phyloP scores from a whole-genome alignment of 2,329 filamentous ascomycete genomes.

The Colletotrichum plurivorum region DNA sequence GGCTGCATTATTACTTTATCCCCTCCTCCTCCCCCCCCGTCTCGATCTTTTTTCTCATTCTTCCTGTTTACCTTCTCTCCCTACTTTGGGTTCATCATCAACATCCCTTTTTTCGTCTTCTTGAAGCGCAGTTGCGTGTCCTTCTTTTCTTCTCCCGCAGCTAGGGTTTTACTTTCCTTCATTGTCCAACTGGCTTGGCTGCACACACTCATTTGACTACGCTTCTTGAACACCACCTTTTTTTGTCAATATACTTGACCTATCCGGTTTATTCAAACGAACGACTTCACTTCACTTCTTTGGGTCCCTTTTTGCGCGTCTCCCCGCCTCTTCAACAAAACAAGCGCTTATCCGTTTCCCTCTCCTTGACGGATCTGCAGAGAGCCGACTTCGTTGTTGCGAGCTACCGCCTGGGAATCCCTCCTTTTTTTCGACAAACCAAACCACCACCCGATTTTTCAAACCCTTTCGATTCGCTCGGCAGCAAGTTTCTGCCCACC shows the following conservation, averaged over 20 bases:
- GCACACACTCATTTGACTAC: slow-evolving; percentile 68
- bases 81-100: slow-evolving; percentile 45
- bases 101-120: slow-evolving; percentile 54
- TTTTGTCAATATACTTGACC: slow-evolving; percentile 41
- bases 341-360: slow-evolving; percentile 31
- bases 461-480: slow-evolving; percentile 35
- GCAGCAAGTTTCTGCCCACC: slow-evolving; percentile 38
- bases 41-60: slow-evolving; percentile 38
- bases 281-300: slow-evolving; percentile 39
- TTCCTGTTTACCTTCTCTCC: slow-evolving; percentile 48
- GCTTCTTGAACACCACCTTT: slow-evolving; percentile 56
- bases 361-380: slow-evolving; percentile 39
- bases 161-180: slow-evolving; percentile 58
- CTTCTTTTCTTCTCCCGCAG: slow-evolving; percentile 60
- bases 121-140: slow-evolving; percentile 51
- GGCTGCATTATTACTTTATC: slow-evolving; percentile 50
- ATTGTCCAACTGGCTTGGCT: slow-evolving; percentile 71
- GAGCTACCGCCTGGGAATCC: slow-evolving; percentile 37
- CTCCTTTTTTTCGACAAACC: slow-evolving; percentile 18
- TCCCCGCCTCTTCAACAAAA: slow-evolving; percentile 15
- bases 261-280: slow-evolving; percentile 43
- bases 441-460: slow-evolving; percentile 18
- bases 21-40: slow-evolving; percentile 34
- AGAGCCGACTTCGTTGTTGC: slow-evolving; percentile 40
- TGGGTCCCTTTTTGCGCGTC: slow-evolving; percentile 28